Conservation (phyloP, 2,329 filamentous ascomycete species). For the Neurospora sp. region DNA sequence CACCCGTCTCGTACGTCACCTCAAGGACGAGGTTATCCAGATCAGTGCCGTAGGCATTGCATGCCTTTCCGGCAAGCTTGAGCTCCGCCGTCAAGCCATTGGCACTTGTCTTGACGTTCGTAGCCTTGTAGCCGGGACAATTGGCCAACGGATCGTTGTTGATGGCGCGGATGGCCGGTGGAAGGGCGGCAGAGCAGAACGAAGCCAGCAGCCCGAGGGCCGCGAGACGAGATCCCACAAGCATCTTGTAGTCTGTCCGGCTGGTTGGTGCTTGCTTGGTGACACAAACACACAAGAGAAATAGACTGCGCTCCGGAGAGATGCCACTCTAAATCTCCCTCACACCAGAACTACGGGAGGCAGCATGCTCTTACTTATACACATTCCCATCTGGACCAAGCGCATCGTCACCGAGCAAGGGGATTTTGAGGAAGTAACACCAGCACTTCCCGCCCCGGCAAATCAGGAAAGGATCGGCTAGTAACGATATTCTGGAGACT, state of each 20-base stretch:
- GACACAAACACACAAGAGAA: background rate
- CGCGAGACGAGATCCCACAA: slow-evolving; percentile 7
- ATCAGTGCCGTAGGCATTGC: slow-evolving; percentile 63
- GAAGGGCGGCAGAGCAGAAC: slow-evolving; percentile 7
- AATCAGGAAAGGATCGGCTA: background rate
- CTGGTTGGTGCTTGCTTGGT: background rate
- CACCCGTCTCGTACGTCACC: slow-evolving; percentile 53
- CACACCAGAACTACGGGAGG: background rate
- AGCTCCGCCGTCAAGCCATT: slow-evolving; percentile 53
- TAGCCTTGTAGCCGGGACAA: slow-evolving; percentile 53
- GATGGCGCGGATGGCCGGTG: slow-evolving; percentile 4
- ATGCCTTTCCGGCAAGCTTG: slow-evolving; percentile 51
- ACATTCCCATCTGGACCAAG: background rate
- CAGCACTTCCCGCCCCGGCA: background rate
- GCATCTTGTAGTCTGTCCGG: slow-evolving; percentile 7
- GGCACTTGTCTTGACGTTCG: slow-evolving; percentile 40
- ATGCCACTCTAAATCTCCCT: background rate
- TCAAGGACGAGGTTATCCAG: slow-evolving; percentile 50
- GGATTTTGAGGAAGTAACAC: background rate
- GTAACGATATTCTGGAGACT: background rate
- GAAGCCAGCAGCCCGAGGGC: slow-evolving; percentile 13
- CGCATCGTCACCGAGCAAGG: background rate
- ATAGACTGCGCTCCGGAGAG: background rate
- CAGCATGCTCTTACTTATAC: background rate
- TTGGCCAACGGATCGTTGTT: slow-evolving; percentile 24